Evolutionary conservation across 1,139 yeast genomes (phyloP), one percentile per base, ranked within the genome.

Genomic region (Geotrichum macrosporum): DNA sequence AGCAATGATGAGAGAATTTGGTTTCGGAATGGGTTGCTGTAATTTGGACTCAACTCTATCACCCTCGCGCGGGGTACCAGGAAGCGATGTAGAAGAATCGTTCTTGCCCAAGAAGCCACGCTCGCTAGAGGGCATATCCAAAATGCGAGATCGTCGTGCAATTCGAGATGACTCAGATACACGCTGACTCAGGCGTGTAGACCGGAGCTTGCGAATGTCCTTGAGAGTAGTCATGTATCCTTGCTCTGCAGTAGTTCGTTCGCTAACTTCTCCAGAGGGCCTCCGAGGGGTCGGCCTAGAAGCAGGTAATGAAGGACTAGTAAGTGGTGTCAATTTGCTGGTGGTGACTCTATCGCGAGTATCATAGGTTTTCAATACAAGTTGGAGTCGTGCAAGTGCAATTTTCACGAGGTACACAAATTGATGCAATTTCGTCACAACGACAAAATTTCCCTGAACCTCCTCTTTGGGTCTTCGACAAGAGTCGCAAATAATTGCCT

Each of bases 371-470:
- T 71, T 72, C 76, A 86, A 78, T 0, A 84, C 88, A 19, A 81
- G 75, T 57, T 77, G 80, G 2, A 95, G 82, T 50, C 96, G 74
- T 5, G 83, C 77, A 42, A 88, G 71, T 0, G 97, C 97, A 55
- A 92, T 88, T 58, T 85, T 84, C 55, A 89, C 70, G 43, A 92
- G 68, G 61, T 80, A 87, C 21, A 82, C 72, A 61, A 87, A 75
- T 64, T 92, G 97, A 18, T 78, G 66, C 43, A 87, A 73, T 52
- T 80, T 82, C 4, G 86, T 74, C 0, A 88, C 80, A n/a, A 66
- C 60, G 40, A 70, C 74, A 61, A 89, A 87, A 22, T 75, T 70
- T 1, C 75, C 71, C 0, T 81, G 71, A 20, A 61, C 57, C 46
- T 71, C 69, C 1, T 75, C 71, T 51, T 73, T 75, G 35, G 68